A percentile compares a stretch with the other conserved stretches of the same genome.
These are phyloP conservation scores for Suhomyces prunicola DNA, from an alignment of 805 yeast genomes.

Conservation along the genomic window DNA sequence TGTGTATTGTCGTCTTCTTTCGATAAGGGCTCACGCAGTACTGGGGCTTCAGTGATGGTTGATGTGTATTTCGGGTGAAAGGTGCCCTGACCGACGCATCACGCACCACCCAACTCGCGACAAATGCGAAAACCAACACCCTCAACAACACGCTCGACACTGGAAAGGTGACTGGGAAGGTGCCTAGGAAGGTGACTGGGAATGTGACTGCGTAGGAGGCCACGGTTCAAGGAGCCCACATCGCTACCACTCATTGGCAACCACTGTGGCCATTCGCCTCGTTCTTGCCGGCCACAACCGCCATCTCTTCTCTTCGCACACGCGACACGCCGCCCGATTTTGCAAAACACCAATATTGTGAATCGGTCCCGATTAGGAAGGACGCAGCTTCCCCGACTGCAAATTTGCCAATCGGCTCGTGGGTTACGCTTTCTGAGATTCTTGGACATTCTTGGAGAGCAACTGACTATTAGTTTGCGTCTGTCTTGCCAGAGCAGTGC, in stretches of 20 bases:
- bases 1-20: background rate
- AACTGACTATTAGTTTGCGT: too few species aligned
- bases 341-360: slow-evolving; percentile 1
- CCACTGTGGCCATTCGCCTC: background rate
- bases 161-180: too few species aligned
- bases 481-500: too few species aligned
- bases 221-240: too few species aligned
- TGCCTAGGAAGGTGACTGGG: too few species aligned
- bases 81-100: background rate
- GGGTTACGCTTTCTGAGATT: background rate
- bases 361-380: slow-evolving; percentile 3
- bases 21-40: background rate
- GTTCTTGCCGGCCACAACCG: background rate
- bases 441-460: background rate
- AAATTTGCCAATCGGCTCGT: background rate
- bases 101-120: background rate
- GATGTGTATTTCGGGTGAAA: background rate
- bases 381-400: background rate
- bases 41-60: background rate
- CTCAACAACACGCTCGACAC: too few species aligned
- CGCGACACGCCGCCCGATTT: background rate
- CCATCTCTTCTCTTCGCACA: background rate
- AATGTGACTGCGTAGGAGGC: too few species aligned
- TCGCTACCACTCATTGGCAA: too few species aligned
- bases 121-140: background rate